Evolutionary conservation across 768 basidiomycete species (phyloP), one percentile per base, ranked within the genome.

Genomic region (Hygrophoropsis aurantiaca): DNA sequence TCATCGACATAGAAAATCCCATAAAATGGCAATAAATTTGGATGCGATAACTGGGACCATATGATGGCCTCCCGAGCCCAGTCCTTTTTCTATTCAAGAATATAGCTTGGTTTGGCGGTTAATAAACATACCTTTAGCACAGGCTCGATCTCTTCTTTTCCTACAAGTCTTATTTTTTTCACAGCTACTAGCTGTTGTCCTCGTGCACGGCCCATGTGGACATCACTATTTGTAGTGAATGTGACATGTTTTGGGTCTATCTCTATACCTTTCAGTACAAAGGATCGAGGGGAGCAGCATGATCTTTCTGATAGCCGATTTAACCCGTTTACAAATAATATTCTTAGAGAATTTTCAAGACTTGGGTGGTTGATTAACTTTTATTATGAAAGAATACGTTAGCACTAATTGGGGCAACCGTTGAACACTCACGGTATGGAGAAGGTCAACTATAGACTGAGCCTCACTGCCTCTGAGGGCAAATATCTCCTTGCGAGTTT

Each of bases 241-340:
- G n/a, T n/a, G n/a, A n/a, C n/a, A n/a, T n/a, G n/a, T n/a, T n/a
- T n/a, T n/a, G n/a, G n/a, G n/a, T n/a, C n/a, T n/a, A n/a, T n/a
- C 5, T 54, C 52, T 3, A 55, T 58, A 4, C 54, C 56, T 2
- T 30, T 44, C 37, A 66, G 60, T 21, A 47, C 51, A 20, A 69
- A 47, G 15, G 52, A 54, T 47, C 11, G 51, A 20, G 67, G 69
- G 24, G 61, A 62, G 15, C 54, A 45, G 33, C 58, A 49, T 9
- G 67, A 58, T 49, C 57, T 56, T 27, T 58, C 56, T 11, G 67
- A 64, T 13, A 69, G 42, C 32, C 59, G 53, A 11, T 64, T 49
- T 11, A 66, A 55, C n/a, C 57, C 54, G 20, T 66, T 59, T 42
- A 66, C 25, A 47, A 64, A 64, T 19, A 61, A 49, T 16, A 52